Base-by-base conservation (phyloP, 192 early-diverging fungal genomes). In the Backusella australiensis region DNA sequence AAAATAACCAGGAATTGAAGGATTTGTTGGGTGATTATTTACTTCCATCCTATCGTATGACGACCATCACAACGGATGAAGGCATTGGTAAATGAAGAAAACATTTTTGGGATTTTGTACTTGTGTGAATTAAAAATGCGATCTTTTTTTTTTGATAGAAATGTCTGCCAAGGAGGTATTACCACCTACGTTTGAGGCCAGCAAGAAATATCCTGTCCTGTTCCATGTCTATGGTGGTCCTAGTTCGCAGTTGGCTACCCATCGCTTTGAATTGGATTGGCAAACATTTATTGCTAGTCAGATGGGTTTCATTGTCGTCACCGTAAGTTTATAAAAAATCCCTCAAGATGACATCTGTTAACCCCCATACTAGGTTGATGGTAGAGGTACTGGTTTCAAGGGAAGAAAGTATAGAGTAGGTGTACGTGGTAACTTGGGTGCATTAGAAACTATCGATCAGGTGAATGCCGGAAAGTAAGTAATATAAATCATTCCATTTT, bases 181-280 rank as follows among this genome's bases (percentile, higher is more conserved):
- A 23, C 96, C 96, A 67, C 90, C 91, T 41, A 86, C 88, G 52
- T 97, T 98, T 77, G 89, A 96, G 71, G 77, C 71, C 29, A 80
- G 71, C 29, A 84, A 87, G 36, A 91, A 92, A 77, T 96, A 99
- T 75, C 96, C 96, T 36, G 92, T 98, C 2, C 78, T 98, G 53
- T 92, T 99, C 82, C 85, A 88, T 75, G 91, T 97, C 14, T 94
- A 96, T 80, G 97, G 96, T 29, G 98, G 98, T 8, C 98, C 98
- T 34, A 89, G 89, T 74, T 96, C 96, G 32, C 98, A 99, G 84
- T 80, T 91, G 53, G 94, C 93, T 2, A 85, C 86, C 29, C 84
- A 86, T 15, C 80, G 84, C 44, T 95, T 91, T 74, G 78, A 78
- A 21, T 74, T 94, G 23, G 90, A 90, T 75, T 95, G 90, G 87